Evolutionary conservation across 805 yeast species (phyloP), one percentile per base, ranked within the genome.

Genomic region (Myxozyma mucilagina): DNA sequence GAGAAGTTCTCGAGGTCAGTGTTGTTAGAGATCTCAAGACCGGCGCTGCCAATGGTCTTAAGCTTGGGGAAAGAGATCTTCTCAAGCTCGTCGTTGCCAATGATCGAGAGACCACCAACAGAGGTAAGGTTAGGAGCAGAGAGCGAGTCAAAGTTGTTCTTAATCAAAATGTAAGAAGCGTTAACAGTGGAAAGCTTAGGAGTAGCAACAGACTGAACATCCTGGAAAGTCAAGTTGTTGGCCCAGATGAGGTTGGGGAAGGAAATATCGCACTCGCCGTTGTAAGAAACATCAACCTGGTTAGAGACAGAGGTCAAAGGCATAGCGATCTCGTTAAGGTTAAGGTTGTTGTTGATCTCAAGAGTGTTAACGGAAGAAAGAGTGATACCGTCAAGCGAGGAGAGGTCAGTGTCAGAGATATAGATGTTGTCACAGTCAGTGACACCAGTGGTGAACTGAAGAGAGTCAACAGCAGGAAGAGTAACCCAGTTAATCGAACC

Each of bases 1-100:
- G 80, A 80, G 73, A 93, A 80, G 60, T 81, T 70, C 53, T 74
- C 76, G 74, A 93, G 85, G 57, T 81, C 76, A 67, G 89, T 79
- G 87, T 94, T 94, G 85, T 91, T 90, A 67, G 89, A 84, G 73
- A 94, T 80, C 71, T 83, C 86, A 76, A 94, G 89, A 77, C 97
- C 99, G 84, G 99, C 98, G 16, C 52, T 34, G 75, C 93, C 96
- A 71, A 94, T 80, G 53, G 82, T 67, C 64, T 85, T 80, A 77
- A 94, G 84, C 74, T 81, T 75, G 55, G 88, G 79, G 82, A 90
- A 87, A 68, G 86, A 84, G 62, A 89, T 68, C 69, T 79, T 81
- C 70, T 83, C 82, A 76, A 94, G 84, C 57, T 87, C 82, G 65
- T 83, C 81, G 83, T 94, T 94, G 69, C 86, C 80, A 74, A 79